Base-by-base conservation (phyloP, 2,329 filamentous ascomycete genomes). In the Colletotrichum eremochloae region DNA sequence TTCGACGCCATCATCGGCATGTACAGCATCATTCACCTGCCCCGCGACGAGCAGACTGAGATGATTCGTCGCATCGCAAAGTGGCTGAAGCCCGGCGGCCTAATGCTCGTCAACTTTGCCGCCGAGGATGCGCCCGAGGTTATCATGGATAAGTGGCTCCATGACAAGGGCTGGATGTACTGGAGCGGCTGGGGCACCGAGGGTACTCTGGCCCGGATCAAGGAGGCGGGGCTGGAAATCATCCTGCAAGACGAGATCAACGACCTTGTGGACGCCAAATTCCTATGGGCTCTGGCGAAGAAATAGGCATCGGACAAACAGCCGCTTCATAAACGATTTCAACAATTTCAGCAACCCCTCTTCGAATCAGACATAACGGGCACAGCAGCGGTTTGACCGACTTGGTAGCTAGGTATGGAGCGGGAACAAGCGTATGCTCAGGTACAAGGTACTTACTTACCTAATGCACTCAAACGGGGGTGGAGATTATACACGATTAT, bases 1-100 rank as follows among this genome's bases (percentile, higher is more conserved):
- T 82, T 90, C 67, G 83, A 89, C 69, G 86, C 84, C 5, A 82
- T 89, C 1, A 75, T 86, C 1, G 88, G 80, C 0, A 84, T 90
- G 75, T 90, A 88, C 78, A 87, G 84, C 44, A 77, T 90, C 63
- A 85, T 89, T 63, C 88, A 90, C 74, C 81, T 90, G 6, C 86
- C 87, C 1, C 82, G 83, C 7, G 78, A 79, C 1, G 87, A 90
- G 76, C 88, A 90, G 78, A 78, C 74, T 0, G 77, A 78, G 31
- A 80, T 90, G 68, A 74, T 90, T 31, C 48, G 64, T n/a, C 81
- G 83, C 48, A 82, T 89, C 29, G 75, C 71, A 0, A 55, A 50
- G 8, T 90, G 88, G 88, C 76, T 90, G 48, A 85, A 83, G 74
- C 84, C 85, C 0, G 87, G 86, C 0, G 88, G 88, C 1, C 80